Evolutionary conservation across 345 rosid genomes (phyloP).

Genomic region (Physaria fendleri): DNA sequence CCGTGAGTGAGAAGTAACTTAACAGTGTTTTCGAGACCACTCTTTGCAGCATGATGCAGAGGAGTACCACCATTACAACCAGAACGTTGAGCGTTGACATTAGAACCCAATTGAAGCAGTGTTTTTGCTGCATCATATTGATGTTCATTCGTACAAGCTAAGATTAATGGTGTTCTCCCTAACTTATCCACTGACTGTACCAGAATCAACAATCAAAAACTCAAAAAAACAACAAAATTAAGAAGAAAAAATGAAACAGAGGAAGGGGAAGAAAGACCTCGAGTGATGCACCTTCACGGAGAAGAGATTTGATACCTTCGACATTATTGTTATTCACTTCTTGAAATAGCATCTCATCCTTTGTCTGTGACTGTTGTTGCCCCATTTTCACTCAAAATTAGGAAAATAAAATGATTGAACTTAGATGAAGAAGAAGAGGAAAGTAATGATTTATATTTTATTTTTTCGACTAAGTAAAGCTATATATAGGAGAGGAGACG

Average conservation of each 20-base stretch:
- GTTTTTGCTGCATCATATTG: constrained; percentile 51
- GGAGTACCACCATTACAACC: constrained; percentile 85
- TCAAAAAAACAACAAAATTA: not conserved
- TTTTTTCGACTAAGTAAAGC: no score
- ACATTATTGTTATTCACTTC: constrained; percentile 50
- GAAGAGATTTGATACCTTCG: constrained; percentile 65
- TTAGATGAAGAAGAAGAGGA: not conserved
- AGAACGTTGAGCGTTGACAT: constrained; percentile 64
- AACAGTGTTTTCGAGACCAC: constrained; percentile 59
- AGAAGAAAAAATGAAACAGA: not conserved
- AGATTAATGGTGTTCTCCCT: constrained; percentile 74
- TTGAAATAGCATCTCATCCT: constrained; percentile 59
- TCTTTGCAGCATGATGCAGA: constrained; percentile 83
- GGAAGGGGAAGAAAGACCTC: constrained; percentile 44
- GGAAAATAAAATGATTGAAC: not conserved
- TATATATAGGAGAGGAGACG: not conserved
- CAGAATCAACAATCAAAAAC: not conserved
- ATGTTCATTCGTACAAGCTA: constrained; percentile 50
- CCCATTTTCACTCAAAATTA: constrained; percentile 55
- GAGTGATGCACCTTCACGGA: constrained; percentile 66
- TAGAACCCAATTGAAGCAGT: constrained; percentile 76
- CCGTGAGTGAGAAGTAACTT: constrained; percentile 61
- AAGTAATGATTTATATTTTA: no score
- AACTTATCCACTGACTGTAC: constrained; percentile 69
- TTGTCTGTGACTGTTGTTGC: constrained; percentile 65